Evolutionary conservation across 441 rosid species (phyloP), one percentile per base, ranked within the genome.

Genomic region (Populus hybrid): DNA sequence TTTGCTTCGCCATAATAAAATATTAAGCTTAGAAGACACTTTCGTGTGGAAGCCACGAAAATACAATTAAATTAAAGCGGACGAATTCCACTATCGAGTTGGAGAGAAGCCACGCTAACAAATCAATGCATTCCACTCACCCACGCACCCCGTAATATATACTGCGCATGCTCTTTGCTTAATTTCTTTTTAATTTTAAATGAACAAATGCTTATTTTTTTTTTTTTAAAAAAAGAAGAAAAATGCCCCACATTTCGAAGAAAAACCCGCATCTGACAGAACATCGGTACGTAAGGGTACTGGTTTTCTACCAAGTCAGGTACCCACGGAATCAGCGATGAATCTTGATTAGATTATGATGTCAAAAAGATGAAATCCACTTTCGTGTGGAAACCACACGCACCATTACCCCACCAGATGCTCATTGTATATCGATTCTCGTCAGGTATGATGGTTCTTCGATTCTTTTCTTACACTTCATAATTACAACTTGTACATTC

Each of bases 341-440:
- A 38, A 38, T 8, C 11, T 38, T 38, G 3, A 10, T 38, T 38
- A 38, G 0, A 38, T 38, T 38, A 38, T 34, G 7, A 34, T 8
- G 36, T 34, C 8, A 38, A 38, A 38, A 70, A 36, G 24, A 77
- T 69, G 61, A 3, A 69, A 36, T 24, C 74, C 77, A 78, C 81
- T 78, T 78, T 78, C 73, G 77, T 67, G 81, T 78, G 81, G 73
- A 78, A 67, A 72, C 36, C 73, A 75, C 78, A 67, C 71, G 69
- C 42, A 38, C 42, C 42, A 11, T 18, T 72, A 16, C 74, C 36
- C 20, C 18, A 32, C 20, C 28, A 70, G 36, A 40, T 38, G 42
- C 3, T 38, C 42, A 38, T 2, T 38, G 42, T 0, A 24, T 21
- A 34, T 8, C 5, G 72, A 69, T 32, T 5, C 14, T 36, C 10